phyloP scores from a whole-genome alignment of 164 flowering plant genomes.

The Paratinospora sagittata region DNA sequence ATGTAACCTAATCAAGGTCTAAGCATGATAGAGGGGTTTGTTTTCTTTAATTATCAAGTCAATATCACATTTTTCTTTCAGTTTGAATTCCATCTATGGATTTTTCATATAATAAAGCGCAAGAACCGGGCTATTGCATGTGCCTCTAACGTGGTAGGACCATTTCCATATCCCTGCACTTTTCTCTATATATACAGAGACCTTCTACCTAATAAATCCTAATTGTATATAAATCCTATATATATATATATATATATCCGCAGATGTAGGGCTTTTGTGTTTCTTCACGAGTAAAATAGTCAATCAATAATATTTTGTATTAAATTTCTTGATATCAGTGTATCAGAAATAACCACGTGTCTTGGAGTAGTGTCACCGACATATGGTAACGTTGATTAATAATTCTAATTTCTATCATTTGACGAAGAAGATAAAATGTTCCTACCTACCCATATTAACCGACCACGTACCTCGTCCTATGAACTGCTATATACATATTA shows the following conservation, averaged over 20 bases:
- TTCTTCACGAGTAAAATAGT: too few species aligned
- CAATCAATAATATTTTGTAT: neutral
- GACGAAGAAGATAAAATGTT: neutral
- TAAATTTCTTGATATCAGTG: neutral
- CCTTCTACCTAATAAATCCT: neutral
- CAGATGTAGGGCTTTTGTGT: neutral
- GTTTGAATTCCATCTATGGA: neutral
- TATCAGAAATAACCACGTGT: neutral
- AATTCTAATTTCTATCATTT: neutral
- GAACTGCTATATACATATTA: neutral
- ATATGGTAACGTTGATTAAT: neutral
- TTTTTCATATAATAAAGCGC: neutral
- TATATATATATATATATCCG: neutral
- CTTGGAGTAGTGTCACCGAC: neutral
- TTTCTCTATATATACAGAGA: neutral
- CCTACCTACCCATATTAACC: neutral
- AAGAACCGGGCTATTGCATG: slow-evolving; percentile 24
- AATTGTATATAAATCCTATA: neutral
- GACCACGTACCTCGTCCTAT: neutral
- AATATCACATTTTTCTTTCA: neutral
- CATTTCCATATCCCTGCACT: slow-evolving; percentile 1
- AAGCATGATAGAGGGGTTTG: too few species aligned
- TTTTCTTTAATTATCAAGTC: too few species aligned
- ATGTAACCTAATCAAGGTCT: too few species aligned
- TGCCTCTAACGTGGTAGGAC: slow-evolving; percentile 48